Percentiles rank a stretch among this genome's conserved stretches.
Conservation (phyloP, 2,329 filamentous ascomycete genomes). For the Cytospora paraplurivora region DNA sequence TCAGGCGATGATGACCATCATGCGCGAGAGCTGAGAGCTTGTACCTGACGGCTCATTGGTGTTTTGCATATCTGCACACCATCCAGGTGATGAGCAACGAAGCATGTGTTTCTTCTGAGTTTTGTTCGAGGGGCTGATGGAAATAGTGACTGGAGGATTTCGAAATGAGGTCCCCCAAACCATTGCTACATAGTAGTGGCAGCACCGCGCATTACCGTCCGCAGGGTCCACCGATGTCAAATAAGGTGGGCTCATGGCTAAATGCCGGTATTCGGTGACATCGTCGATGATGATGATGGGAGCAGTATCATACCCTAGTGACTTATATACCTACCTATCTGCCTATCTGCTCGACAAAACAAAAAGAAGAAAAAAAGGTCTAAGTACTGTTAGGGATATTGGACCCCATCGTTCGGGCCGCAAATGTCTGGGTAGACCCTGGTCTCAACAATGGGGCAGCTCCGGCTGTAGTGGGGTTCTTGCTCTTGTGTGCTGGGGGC, state of each 20-base stretch:
- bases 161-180: conserved; percentile 17
- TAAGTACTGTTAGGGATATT: not conserved
- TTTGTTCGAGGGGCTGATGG: conserved; percentile 4
- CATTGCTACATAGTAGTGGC: conserved; percentile 15
- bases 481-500: not conserved
- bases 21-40: not conserved
- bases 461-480: conserved; percentile 9
- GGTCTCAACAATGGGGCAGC: conserved; percentile 6
- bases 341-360: not conserved
- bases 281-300: not conserved
- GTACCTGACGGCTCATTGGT: not conserved
- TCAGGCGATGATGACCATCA: not conserved
- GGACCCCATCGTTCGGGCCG: conserved; percentile 16
- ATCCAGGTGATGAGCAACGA: conserved; percentile 1
- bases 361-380: not conserved
- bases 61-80: conserved; percentile 1
- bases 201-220: not conserved
- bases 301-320: not conserved
- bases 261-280: conserved; percentile 5
- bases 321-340: not conserved
- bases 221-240: conserved; percentile 5
- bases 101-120: too few relatives aligned
- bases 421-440: conserved; percentile 16
- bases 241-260: conserved; percentile 1
- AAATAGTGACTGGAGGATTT: conserved; percentile 18